phyloP scores from a whole-genome alignment of 345 rosid genomes.

The Brassica juncea region DNA sequence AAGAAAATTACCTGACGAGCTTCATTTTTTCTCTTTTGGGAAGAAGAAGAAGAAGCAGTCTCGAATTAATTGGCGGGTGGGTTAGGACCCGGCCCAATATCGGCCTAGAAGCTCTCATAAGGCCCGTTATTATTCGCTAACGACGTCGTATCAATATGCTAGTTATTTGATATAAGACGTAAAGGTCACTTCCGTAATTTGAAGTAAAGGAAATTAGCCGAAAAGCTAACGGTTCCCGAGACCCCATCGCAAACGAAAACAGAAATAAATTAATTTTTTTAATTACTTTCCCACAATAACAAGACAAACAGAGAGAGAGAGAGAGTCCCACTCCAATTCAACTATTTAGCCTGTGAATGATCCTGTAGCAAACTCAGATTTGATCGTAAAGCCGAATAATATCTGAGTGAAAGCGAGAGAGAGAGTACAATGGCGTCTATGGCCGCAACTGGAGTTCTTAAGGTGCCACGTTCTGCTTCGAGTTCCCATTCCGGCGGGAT shows the following conservation, averaged over 20 bases:
- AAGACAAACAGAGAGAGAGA: slow-evolving; percentile 18
- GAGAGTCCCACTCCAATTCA: not conserved
- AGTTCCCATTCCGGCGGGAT: slow-evolving; percentile 14
- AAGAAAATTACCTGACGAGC: no score
- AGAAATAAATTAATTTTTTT: not conserved
- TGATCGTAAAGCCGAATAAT: no score
- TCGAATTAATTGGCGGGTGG: no score
- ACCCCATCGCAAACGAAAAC: slow-evolving; percentile 22
- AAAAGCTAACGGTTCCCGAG: slow-evolving; percentile 34
- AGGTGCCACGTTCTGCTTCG: slow-evolving; percentile 40
- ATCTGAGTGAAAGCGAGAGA: not conserved
- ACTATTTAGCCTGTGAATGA: no score
- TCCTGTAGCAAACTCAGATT: no score
- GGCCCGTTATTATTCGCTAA: not conserved
- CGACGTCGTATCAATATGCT: no score
- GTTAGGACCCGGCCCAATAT: no score
- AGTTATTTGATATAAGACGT: not conserved
- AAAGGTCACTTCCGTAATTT: not conserved
- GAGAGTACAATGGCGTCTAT: slow-evolving; percentile 49
- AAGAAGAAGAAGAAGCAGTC: no score
- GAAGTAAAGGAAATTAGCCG: not conserved
- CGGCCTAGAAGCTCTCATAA: not conserved
- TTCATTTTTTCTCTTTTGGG: no score
- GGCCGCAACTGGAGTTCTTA: slow-evolving; percentile 51
- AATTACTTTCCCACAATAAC: slow-evolving; percentile 22